These are phyloP conservation scores for Yamadazyma conglobata DNA, from an alignment of 1,139 yeast genomes.

Conservation along the genomic window DNA sequence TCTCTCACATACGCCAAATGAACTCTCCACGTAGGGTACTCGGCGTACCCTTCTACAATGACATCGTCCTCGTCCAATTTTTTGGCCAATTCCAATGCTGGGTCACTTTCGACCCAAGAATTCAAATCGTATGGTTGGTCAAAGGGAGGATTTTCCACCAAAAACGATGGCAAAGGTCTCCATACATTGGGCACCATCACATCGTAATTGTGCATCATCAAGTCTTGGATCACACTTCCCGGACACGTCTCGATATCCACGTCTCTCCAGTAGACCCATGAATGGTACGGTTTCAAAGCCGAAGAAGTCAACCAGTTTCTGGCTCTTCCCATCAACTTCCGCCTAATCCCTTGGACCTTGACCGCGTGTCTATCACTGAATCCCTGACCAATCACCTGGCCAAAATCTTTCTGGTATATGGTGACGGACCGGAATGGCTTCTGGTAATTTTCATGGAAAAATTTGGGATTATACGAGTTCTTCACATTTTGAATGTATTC, in stretches of 20 bases:
- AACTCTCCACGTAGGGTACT: slow-evolving; percentile 84
- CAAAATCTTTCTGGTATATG: slow-evolving; percentile 79
- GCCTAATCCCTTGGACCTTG: slow-evolving; percentile 82
- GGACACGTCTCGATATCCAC: slow-evolving; percentile 86
- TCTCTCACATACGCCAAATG: slow-evolving; percentile 76
- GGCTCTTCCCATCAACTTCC: slow-evolving; percentile 88
- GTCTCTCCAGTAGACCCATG: slow-evolving; percentile 96
- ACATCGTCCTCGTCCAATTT: slow-evolving; percentile 77
- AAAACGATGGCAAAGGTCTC: slow-evolving; percentile 78
- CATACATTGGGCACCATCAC: slow-evolving; percentile 88
- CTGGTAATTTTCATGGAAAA: slow-evolving; percentile 54
- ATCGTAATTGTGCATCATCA: slow-evolving; percentile 72
- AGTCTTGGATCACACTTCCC: slow-evolving; percentile 70
- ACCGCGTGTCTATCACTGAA: slow-evolving; percentile 88
- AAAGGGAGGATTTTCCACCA: slow-evolving; percentile 77
- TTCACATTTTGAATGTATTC: slow-evolving; percentile 56
- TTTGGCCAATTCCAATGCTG: slow-evolving; percentile 64
- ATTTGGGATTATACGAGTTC: slow-evolving; percentile 56
- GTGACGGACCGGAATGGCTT: slow-evolving; percentile 76
- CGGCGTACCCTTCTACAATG: slow-evolving; percentile 88
- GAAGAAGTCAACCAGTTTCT: slow-evolving; percentile 81
- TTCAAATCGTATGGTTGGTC: slow-evolving; percentile 86
- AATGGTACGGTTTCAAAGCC: slow-evolving; percentile 78
- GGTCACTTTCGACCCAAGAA: slow-evolving; percentile 81
- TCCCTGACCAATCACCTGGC: slow-evolving; percentile 82